Percentiles rank a stretch among this genome's conserved stretches.
These are phyloP conservation scores for Hyaloperonospora brassicae DNA, from an alignment of 352 stramenopile genomes.

Conservation along the genomic window DNA sequence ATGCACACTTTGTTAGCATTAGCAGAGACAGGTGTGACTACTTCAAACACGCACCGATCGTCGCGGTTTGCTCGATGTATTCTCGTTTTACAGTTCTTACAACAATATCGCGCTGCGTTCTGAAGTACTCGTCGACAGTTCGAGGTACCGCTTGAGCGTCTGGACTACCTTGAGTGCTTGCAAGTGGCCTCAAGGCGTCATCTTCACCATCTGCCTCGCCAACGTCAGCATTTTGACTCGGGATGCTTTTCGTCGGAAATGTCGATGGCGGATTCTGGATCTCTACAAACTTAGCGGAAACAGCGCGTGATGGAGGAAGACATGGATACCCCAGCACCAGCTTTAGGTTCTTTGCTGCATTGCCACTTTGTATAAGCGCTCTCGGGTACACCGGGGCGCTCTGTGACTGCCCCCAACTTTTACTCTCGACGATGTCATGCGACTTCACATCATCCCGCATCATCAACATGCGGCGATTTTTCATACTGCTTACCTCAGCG, in stretches of 20 bases:
- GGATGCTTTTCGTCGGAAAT: conserved; percentile 22
- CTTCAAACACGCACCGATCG: conserved; percentile 17
- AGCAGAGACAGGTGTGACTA: not conserved
- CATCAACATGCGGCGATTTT: conserved; percentile 43
- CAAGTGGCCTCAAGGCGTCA: not conserved
- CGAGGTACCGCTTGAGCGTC: conserved; percentile 1
- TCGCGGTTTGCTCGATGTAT: conserved; percentile 11
- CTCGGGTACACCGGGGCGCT: conserved; percentile 21
- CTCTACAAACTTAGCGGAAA: conserved; percentile 33
- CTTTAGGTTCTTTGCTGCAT: conserved; percentile 23
- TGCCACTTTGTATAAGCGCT: conserved; percentile 14
- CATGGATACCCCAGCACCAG: conserved; percentile 38
- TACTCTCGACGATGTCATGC: conserved; percentile 4
- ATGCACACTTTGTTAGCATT: conserved; percentile 1
- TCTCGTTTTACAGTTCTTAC: conserved; percentile 15
- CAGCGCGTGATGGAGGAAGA: conserved; percentile 15
- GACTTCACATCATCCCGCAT: conserved; percentile 6
- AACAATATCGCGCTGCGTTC: conserved; percentile 32
- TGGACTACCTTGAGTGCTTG: conserved; percentile 4
- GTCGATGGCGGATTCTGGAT: conserved; percentile 39
- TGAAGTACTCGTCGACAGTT: conserved; percentile 64
- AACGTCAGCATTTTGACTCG: not conserved
- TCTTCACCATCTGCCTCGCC: conserved; percentile 2
- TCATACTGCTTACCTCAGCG: conserved; percentile 67
- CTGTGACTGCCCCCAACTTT: conserved; percentile 17